A percentile compares a stretch with the other conserved stretches of the same genome.
phyloP scores from a whole-genome alignment of 148 eudicot species.

The Rhododendron simsii region DNA sequence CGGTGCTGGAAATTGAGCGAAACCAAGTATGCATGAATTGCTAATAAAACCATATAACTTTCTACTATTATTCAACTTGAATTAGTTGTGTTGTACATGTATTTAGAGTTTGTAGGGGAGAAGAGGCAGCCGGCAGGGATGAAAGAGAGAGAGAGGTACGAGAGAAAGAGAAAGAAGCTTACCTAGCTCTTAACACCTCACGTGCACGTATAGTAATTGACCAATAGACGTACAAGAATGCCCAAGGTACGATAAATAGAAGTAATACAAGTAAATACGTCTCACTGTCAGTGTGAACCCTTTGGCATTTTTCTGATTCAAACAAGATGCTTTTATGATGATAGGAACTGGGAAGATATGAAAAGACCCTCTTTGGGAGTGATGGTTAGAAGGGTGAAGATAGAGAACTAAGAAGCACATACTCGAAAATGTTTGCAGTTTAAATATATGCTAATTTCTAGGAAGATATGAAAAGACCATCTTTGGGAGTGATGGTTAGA shows the following conservation, averaged over 20 bases:
- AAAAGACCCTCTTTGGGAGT: background rate
- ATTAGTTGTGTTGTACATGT: background rate
- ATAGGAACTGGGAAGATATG: background rate
- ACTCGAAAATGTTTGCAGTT: background rate
- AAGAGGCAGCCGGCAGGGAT: background rate
- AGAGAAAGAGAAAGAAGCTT: background rate
- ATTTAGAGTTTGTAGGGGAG: background rate
- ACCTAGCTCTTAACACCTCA: background rate
- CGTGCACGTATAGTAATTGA: background rate
- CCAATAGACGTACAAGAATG: background rate
- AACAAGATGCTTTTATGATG: background rate
- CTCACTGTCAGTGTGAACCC: background rate
- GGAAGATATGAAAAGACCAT: background rate
- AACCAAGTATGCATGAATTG: background rate
- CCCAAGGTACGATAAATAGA: background rate
- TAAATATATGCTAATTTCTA: background rate
- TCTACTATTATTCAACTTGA: background rate
- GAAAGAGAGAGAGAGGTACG: background rate
- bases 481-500: background rate
- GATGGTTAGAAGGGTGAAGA: conserved; percentile 2
- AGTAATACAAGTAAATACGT: background rate
- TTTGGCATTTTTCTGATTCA: background rate
- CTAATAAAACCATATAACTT: background rate
- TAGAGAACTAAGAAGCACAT: background rate
- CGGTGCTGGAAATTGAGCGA: background rate